Base-by-base conservation (phyloP, 1,284 basidiomycete genomes). In the Fistulinella cinereoalba region DNA sequence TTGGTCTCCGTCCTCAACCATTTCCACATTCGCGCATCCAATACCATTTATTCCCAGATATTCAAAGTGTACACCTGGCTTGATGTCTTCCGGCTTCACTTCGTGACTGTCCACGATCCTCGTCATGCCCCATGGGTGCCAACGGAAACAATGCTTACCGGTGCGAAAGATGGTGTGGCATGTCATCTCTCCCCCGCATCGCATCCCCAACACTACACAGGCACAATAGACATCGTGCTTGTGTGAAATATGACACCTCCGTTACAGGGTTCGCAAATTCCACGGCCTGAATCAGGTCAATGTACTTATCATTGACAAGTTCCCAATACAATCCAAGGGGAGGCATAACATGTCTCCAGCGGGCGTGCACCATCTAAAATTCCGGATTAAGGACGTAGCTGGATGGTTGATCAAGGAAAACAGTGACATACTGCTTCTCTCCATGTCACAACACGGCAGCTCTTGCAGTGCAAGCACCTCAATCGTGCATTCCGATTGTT, bases 201-300 rank as follows among this genome's bases (percentile, higher is more conserved):
- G 16, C 19, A 21, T 37, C 24, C 13, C 42, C 37, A 0, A 50
- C 51, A 3, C 36, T 36, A 33, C 36, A 45, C 15, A 15, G 42
- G 21, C 54, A 54, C n/a, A 54, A 19, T 8, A 56, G 24, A 24
- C 42, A 56, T 1, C 33, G 46, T n/a, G 8, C 12, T 15, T 11
- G 6, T 29, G 12, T n/a, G 8, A 7, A n/a, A 15, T 31, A n/a
- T n/a, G n/a, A n/a, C n/a, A n/a, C n/a, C n/a, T n/a, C n/a, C n/a
- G n/a, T n/a, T 13, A 19, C 9, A 2, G 23, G 28, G 7, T 6
- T 5, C 5, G 28, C 28, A 31, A 15, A 3, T 19, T 54, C 42
- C 11, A 33, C n/a, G 19, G 32, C 34, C 29, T 31, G 21, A 22
- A 42, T 41, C 31, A 12, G 6, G 21, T 25, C 23, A 16, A 55